Evolutionary conservation across 192 early-diverging fungal genomes (phyloP), one percentile per base, ranked within the genome.

Genomic region (Chytriomyces sp.): DNA sequence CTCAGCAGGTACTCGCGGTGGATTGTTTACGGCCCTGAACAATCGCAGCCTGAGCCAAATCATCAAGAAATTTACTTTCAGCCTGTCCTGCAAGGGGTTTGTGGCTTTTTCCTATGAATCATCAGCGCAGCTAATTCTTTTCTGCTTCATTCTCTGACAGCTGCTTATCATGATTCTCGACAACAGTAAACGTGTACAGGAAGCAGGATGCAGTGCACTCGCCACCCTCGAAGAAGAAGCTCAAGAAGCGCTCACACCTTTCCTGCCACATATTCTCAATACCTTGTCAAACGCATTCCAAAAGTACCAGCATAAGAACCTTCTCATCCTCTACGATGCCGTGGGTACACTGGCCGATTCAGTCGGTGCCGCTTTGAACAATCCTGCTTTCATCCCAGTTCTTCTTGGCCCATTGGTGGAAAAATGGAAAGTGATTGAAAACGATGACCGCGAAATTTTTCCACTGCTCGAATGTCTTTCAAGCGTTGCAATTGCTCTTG

Each of bases 171-270:
- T 91, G 77, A 91, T 96, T 75, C 89, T 95, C 81, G 95, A 98
- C 81, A 95, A 92, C 82, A 98, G 95, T 89, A 99, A 99, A 86
- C 90, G 95, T 50, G 97, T 99, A 11, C 98, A 99, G 83, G 95
- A 99, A 79, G 95, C 97, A 20, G 96, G 92, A 47, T 98, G 97
- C 87, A 86, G 93, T 74, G 95, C 97, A 1, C 93, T 99, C 75
- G 96, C 98, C 13, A 96, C 94, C 11, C 80, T 99, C 50, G 96
- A 98, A 85, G 97, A 98, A 79, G 95, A 95, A 67, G 97, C 96
- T 23, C 87, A 89, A 23, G 82, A 82, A 20, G 82, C 90, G 63
- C 87, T 99, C 62, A 89, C 90, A 11, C 97, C 97, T 11, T 98
- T 95, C 78, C 86, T 99, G 60, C 91, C 91, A 59, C 92, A 90